A percentile compares a stretch with the other conserved stretches of the same genome.
Conservation (phyloP, 768 basidiomycete species). For the Tulasnella sp. region DNA sequence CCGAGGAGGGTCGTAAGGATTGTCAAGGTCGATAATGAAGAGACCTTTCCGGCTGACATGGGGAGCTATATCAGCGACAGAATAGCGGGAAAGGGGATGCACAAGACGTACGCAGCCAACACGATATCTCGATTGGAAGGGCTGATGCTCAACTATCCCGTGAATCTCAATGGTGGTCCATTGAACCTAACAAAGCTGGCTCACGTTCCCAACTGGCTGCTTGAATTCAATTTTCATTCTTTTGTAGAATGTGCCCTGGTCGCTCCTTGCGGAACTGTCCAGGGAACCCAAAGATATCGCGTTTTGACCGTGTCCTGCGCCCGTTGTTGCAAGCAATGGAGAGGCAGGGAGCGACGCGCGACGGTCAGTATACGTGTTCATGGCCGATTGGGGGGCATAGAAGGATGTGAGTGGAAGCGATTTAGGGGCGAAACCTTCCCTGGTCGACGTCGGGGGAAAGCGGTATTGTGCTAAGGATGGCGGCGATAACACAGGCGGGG, state of each 20-base stretch:
- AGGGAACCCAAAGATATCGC: background rate
- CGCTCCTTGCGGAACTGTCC: background rate
- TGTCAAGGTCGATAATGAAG: slow-evolving; percentile 88
- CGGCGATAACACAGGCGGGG: no score
- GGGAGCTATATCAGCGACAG: slow-evolving; percentile 25
- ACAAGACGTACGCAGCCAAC: slow-evolving; percentile 59
- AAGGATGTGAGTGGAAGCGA: background rate
- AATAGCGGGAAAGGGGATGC: background rate
- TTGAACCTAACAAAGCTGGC: background rate
- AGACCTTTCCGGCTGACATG: slow-evolving; percentile 56
- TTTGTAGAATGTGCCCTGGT: slow-evolving; percentile 17
- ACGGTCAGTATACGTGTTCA: background rate
- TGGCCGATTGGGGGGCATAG: background rate
- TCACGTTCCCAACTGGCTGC: slow-evolving; percentile 17
- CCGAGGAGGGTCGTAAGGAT: slow-evolving; percentile 74
- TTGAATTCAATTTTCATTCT: slow-evolving; percentile 13
- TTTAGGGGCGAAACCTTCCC: background rate
- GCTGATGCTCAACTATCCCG: slow-evolving; percentile 73
- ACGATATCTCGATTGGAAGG: slow-evolving; percentile 81
- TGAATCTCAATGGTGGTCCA: background rate
- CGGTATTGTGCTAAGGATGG: no score
- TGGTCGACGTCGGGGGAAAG: background rate
- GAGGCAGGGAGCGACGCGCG: background rate
- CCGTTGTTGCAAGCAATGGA: background rate
- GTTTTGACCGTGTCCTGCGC: background rate